A percentile compares a stretch with the other conserved stretches of the same genome.
Conservation (phyloP, 768 basidiomycete genomes). For the Pleurotus eryngii region DNA sequence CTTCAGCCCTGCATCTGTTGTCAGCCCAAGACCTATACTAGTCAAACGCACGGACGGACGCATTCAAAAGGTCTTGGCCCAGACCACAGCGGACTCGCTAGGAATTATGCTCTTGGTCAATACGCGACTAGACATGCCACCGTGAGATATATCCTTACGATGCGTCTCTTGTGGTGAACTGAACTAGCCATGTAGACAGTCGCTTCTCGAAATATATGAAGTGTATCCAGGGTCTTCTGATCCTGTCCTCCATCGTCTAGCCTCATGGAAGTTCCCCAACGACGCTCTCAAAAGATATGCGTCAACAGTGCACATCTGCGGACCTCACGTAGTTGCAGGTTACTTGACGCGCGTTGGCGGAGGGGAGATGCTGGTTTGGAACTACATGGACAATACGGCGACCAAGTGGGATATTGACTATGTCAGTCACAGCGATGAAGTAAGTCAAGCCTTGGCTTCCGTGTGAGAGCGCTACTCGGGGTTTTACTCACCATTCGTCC, state of each 20-base stretch:
- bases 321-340: neutral
- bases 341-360: neutral
- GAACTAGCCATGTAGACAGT: neutral
- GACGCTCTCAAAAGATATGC: neutral
- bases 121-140: neutral
- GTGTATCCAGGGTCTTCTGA: slow-evolving; percentile 5
- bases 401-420: slow-evolving; percentile 5
- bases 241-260: neutral
- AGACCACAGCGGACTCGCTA: slow-evolving; percentile 5
- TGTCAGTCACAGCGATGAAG: neutral
- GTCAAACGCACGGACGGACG: slow-evolving; percentile 5
- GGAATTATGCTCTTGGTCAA: slow-evolving; percentile 6
- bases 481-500: neutral
- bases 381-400: slow-evolving; percentile 6
- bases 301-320: neutral
- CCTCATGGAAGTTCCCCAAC: slow-evolving; percentile 1
- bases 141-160: neutral
- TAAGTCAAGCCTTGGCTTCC: slow-evolving; percentile 1
- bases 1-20: slow-evolving; percentile 10
- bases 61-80: slow-evolving; percentile 1
- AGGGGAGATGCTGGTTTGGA: slow-evolving; percentile 7
- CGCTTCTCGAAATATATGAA: slow-evolving; percentile 6
- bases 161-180: neutral
- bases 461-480: slow-evolving; percentile 2
- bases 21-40: slow-evolving; percentile 11